Percentiles rank a stretch among this genome's conserved stretches.
These are phyloP conservation scores for Sphagnum contortum DNA, from an alignment of 225 moss, liverwort and hornwort genomes.

Conservation along the genomic window DNA sequence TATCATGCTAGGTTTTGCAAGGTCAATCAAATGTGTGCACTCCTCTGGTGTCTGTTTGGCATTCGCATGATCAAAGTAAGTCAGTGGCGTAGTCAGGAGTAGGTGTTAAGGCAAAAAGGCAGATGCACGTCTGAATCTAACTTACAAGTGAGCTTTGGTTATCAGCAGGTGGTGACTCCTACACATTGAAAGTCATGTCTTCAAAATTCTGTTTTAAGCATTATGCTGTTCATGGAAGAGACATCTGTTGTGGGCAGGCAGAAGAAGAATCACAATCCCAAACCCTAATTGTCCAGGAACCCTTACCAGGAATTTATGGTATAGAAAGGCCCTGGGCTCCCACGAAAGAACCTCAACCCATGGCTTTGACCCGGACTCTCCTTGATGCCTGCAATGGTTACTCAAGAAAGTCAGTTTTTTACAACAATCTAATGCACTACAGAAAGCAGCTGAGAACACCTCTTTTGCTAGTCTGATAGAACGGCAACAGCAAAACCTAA, in stretches of 20 bases:
- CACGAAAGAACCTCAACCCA: conserved; percentile 82
- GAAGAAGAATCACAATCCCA: not conserved
- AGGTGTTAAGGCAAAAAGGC: not conserved
- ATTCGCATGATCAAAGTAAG: not conserved
- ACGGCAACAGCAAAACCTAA: no score
- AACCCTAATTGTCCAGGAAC: not conserved
- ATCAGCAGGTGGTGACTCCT: no score
- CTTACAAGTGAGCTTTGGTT: not conserved
- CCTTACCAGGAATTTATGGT: conserved; percentile 82
- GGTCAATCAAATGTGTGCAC: conserved; percentile 73
- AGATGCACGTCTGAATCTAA: not conserved
- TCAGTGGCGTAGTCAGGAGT: no score
- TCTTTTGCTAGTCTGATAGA: no score
- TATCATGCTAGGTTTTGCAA: conserved; percentile 76
- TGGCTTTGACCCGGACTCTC: conserved; percentile 29
- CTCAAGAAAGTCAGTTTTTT: no score
- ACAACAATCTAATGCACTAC: no score
- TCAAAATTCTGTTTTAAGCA: not conserved
- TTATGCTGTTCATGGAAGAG: not conserved
- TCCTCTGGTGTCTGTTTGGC: conserved; percentile 64
- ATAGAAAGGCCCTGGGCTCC: conserved; percentile 92
- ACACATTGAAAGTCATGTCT: not conserved
- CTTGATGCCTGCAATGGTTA: conserved; percentile 28
- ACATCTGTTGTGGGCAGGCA: no score
- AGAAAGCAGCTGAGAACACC: no score